Conservation (phyloP, 2,329 filamentous ascomycete species). For the Cadophora sp. region DNA sequence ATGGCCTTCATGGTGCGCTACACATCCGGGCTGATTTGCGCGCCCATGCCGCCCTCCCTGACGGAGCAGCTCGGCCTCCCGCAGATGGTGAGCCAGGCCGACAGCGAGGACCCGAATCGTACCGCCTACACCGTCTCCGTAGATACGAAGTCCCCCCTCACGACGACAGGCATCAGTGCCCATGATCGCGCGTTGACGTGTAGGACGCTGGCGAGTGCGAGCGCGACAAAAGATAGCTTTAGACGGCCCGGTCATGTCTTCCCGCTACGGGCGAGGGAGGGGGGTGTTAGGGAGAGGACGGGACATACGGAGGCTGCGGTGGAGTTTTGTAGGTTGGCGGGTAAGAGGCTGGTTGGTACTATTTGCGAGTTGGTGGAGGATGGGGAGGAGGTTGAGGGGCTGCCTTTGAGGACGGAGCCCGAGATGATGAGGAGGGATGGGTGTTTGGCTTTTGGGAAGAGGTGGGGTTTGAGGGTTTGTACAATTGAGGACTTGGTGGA, state of each 20-base stretch:
- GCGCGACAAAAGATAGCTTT: slow-evolving; percentile 62
- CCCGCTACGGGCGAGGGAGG: slow-evolving; percentile 78
- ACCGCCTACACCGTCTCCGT: slow-evolving; percentile 94
- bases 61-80: slow-evolving; percentile 78
- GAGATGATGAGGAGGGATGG: slow-evolving; percentile 93
- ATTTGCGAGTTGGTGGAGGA: slow-evolving; percentile 95
- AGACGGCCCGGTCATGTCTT: slow-evolving; percentile 89
- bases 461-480: slow-evolving; percentile 90
- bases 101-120: slow-evolving; percentile 78
- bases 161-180: slow-evolving; percentile 90
- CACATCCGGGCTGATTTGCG: slow-evolving; percentile 90
- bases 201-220: slow-evolving; percentile 74
- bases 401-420: slow-evolving; percentile 68
- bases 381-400: slow-evolving; percentile 73
- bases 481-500: slow-evolving; percentile 90
- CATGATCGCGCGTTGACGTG: slow-evolving; percentile 86
- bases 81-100: slow-evolving; percentile 75
- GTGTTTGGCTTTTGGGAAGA: slow-evolving; percentile 85
- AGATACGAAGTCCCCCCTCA: slow-evolving; percentile 74
- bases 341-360: slow-evolving; percentile 77
- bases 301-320: slow-evolving; percentile 95
- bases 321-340: slow-evolving; percentile 86
- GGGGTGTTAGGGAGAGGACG: slow-evolving; percentile 78
- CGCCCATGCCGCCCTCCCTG: slow-evolving; percentile 75
- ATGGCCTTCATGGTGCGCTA: slow-evolving; percentile 97